Evolutionary conservation across 352 stramenopile species (phyloP).

Genomic region (Globisporangium spiculum): DNA sequence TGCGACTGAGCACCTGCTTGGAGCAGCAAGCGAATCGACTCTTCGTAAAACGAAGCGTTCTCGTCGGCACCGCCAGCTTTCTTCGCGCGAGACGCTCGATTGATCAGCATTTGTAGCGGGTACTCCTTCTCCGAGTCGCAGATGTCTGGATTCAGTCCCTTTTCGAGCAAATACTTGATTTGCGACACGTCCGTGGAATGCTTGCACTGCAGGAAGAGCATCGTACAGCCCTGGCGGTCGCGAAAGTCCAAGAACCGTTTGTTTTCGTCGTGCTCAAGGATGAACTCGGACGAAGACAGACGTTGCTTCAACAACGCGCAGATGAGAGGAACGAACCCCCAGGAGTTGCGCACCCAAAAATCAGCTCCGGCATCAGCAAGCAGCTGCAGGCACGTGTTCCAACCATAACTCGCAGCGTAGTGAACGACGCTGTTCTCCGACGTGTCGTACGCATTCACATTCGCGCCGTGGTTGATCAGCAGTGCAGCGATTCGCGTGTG

Average conservation of each 20-base stretch:
- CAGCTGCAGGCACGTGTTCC: slow-evolving; percentile 60
- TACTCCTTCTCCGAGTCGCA: slow-evolving; percentile 57
- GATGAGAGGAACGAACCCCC: slow-evolving; percentile 69
- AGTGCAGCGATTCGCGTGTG: slow-evolving; percentile 44
- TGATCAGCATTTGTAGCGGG: slow-evolving; percentile 57
- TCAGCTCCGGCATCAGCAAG: slow-evolving; percentile 53
- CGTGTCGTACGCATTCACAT: slow-evolving; percentile 74
- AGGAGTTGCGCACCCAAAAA: slow-evolving; percentile 69
- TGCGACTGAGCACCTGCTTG: slow-evolving; percentile 41
- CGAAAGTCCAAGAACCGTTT: slow-evolving; percentile 69
- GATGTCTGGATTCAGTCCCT: slow-evolving; percentile 71
- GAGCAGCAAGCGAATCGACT: slow-evolving; percentile 51
- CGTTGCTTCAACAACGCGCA: slow-evolving; percentile 70
- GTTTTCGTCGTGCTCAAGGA: slow-evolving; percentile 55
- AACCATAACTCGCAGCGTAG: slow-evolving; percentile 77
- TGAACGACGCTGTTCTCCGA: slow-evolving; percentile 76
- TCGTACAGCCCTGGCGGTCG: slow-evolving; percentile 69
- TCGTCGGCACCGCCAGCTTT: slow-evolving; percentile 7
- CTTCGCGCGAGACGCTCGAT: slow-evolving; percentile 23
- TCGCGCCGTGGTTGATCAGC: slow-evolving; percentile 67
- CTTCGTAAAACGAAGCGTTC: slow-evolving; percentile 33
- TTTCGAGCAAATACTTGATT: slow-evolving; percentile 66
- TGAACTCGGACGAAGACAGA: slow-evolving; percentile 51
- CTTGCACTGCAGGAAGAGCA: slow-evolving; percentile 81
- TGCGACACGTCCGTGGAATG: slow-evolving; percentile 59